Percentiles rank a stretch among this genome's conserved stretches.
These are phyloP conservation scores for Aspergillus piperis DNA, from an alignment of 2,329 filamentous ascomycete species.

Conservation along the genomic window DNA sequence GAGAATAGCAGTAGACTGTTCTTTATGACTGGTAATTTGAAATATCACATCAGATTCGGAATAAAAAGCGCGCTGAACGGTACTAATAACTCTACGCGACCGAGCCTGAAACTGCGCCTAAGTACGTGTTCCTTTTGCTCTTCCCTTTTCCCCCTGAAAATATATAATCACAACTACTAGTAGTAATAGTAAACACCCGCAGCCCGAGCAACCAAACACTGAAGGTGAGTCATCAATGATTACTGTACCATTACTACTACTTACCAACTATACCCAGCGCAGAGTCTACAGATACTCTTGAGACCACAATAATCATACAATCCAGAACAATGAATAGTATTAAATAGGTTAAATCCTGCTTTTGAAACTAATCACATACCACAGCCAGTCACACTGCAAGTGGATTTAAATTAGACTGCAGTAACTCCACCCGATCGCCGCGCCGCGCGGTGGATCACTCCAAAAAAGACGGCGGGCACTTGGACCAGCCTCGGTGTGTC, in stretches of 20 bases:
- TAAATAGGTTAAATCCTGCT: background rate
- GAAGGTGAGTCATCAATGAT: background rate
- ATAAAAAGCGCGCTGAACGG: no score
- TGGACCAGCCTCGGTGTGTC: slow-evolving; percentile 6
- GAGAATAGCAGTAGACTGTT: background rate
- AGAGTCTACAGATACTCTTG: no score
- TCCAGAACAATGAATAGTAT: background rate
- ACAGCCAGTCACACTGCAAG: background rate
- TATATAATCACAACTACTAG: background rate
- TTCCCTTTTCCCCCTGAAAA: background rate
- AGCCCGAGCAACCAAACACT: background rate
- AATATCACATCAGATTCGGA: no score
- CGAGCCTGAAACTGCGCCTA: background rate
- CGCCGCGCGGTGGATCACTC: slow-evolving; percentile 9
- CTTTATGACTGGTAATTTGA: background rate
- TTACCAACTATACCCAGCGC: no score
- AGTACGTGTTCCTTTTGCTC: background rate
- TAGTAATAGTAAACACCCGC: background rate
- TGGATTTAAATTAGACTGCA: slow-evolving; percentile 3
- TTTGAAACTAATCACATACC: background rate
- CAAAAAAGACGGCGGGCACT: slow-evolving; percentile 2
- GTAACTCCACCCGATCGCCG: slow-evolving; percentile 14
- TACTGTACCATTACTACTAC: background rate
- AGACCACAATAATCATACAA: background rate
- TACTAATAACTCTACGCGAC: no score